These are phyloP conservation scores for Rhizopogon rudus DNA, from an alignment of 768 basidiomycete genomes.

Conservation along the genomic window DNA sequence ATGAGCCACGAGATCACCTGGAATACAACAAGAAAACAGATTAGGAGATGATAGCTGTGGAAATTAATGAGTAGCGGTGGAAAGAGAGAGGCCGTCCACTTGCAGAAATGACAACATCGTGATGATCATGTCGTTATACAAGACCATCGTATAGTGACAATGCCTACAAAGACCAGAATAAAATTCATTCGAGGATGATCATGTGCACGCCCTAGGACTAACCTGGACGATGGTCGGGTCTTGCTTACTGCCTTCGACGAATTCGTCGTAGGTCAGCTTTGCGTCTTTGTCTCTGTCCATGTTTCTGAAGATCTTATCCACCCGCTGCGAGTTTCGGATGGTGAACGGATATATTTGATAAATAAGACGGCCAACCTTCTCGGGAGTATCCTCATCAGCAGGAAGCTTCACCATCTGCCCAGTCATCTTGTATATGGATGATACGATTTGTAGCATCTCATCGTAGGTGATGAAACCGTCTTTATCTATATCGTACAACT, in stretches of 20 bases:
- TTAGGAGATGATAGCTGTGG: constrained; percentile 23
- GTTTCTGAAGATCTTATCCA: constrained; percentile 96
- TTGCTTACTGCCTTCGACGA: constrained; percentile 97
- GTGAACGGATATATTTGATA: constrained; percentile 6
- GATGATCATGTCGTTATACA: constrained; percentile 48
- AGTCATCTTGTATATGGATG: constrained; percentile 99
- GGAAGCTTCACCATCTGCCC: constrained; percentile 99
- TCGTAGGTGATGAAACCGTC: constrained; percentile 98
- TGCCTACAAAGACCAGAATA: constrained; percentile 46
- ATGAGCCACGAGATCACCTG: neutral
- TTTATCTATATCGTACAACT: constrained; percentile 97
- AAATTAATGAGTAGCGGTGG: constrained; percentile 6
- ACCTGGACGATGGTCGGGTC: constrained; percentile 99
- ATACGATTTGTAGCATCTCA: constrained; percentile 98
- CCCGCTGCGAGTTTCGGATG: constrained; percentile 53
- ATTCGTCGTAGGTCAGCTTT: constrained; percentile 91
- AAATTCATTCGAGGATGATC: constrained; percentile 6
- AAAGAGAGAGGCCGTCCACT: neutral
- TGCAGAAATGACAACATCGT: constrained; percentile 1
- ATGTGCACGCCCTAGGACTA: constrained; percentile 16
- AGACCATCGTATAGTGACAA: constrained; percentile 93
- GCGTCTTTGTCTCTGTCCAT: constrained; percentile 98
- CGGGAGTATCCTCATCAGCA: constrained; percentile 98
- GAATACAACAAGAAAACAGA: constrained; percentile 9
- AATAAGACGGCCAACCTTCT: constrained; percentile 60